Evolutionary conservation across 768 basidiomycete genomes (phyloP), one percentile per base, ranked within the genome.

Genomic region (Mycena floridula): DNA sequence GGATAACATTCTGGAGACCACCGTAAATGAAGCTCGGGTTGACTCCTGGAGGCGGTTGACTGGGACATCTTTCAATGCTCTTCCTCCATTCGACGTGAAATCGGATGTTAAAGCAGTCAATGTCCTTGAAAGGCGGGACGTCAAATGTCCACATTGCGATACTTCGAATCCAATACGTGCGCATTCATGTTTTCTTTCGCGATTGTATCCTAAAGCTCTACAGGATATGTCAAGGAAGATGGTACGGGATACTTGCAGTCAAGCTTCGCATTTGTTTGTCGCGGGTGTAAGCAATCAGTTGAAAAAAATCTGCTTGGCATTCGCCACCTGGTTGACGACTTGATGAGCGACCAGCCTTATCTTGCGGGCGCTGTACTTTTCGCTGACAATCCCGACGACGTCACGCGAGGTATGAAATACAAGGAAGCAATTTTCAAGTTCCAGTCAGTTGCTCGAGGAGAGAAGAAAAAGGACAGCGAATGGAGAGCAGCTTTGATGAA

Each of bases 51-150:
- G 42, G 28, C 25, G 42, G 9, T 36, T 41, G 37, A 54, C 53
- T n/a, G 20, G 21, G 28, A 58, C 53, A 4, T 37, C 50, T 1
- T 59, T 57, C 50, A 51, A 57, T 44, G 54, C 45, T 9, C 44
- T 57, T 28, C 46, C 48, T 20, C 38, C 51, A 13, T 35, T 35
- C 7, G 32, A 35, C 18, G n/a, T n/a, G n/a, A n/a, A n/a, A n/a
- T n/a, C n/a, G n/a, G n/a, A n/a, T n/a, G n/a, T n/a, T n/a, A n/a
- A n/a, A n/a, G n/a, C n/a, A n/a, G n/a, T n/a, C n/a, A n/a, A n/a
- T n/a, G n/a, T n/a, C n/a, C n/a, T n/a, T n/a, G n/a, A n/a, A n/a
- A n/a, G n/a, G n/a, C n/a, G n/a, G n/a, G n/a, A n/a, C n/a, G n/a
- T n/a, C n/a, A n/a, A n/a, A n/a, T n/a, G n/a, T n/a, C n/a, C n/a